Base-by-base conservation (phyloP, 2,329 filamentous ascomycete genomes). In the Myotisia sp. region DNA sequence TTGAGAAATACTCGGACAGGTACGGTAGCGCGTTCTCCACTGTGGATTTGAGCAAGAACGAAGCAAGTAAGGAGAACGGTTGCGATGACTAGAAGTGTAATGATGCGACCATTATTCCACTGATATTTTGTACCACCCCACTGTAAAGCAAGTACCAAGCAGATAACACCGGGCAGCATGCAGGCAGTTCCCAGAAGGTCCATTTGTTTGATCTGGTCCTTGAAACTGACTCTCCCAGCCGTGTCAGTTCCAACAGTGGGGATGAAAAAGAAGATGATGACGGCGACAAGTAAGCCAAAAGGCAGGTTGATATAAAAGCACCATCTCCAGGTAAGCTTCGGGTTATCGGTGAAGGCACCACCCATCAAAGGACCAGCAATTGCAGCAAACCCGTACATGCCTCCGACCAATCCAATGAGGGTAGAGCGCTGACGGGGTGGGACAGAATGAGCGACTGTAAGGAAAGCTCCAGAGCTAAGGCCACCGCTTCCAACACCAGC, bases 401-500 rank as follows among this genome's bases (percentile, higher is more conserved):
- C 29, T 21, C 32, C 34, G 26, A 29, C 29, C 8, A 31, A 16
- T 6, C 40, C 38, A 20, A 40, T 37, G 5, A 37, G 26, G 13
- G 38, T 14, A 3, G 40, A 31, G 17, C 28, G 34, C 12, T 40
- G 40, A 12, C 19, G 19, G 18, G 37, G 40, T n/a, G 29, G 34
- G 18, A 34, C 18, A 24, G 39, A 22, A 27, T 33, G 33, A 23
- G 32, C 31, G 19, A 37, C 32, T n/a, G n/a, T n/a, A n/a, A n/a
- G n/a, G n/a, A n/a, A n/a, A n/a, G n/a, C n/a, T n/a, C n/a, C n/a
- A n/a, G n/a, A n/a, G n/a, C n/a, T n/a, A n/a, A n/a, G n/a, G n/a
- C n/a, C n/a, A n/a, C n/a, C 22, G 22, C 47, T 42, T 5, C 58
- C 58, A 1, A 61, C 29, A 8, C 58, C 58, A 5, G 57, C 57